Conservation (phyloP, 768 basidiomycete genomes). For the Polyporus arcularius region DNA sequence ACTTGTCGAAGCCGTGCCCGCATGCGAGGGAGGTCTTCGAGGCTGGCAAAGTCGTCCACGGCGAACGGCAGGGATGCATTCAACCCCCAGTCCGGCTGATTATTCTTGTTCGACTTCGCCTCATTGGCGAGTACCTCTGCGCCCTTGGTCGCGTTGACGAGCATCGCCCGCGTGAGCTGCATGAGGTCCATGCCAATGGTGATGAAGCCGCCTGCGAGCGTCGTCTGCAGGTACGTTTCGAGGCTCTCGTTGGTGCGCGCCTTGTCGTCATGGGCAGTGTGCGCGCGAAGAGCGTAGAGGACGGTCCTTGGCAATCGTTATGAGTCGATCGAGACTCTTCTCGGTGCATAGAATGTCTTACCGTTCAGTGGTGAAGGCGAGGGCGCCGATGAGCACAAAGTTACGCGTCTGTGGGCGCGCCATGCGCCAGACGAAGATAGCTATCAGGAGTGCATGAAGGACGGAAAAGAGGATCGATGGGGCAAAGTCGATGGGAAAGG, state of each 20-base stretch:
- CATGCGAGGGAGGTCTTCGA: constrained; percentile 4
- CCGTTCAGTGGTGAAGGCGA: constrained; percentile 41
- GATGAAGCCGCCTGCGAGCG: constrained; percentile 17
- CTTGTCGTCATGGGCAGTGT: constrained; percentile 19
- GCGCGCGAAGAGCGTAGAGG: constrained; percentile 24
- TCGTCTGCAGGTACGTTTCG: constrained; percentile 24
- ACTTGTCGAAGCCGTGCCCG: constrained; percentile 2
- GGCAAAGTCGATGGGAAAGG: constrained; percentile 40
- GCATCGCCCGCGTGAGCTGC: constrained; percentile 11
- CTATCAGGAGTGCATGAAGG: constrained; percentile 39
- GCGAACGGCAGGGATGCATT: too few species aligned
- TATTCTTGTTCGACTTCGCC: background rate
- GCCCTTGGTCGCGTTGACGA: constrained; percentile 8
- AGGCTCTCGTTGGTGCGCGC: constrained; percentile 14
- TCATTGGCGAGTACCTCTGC: background rate
- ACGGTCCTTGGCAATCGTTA: constrained; percentile 15
- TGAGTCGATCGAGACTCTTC: background rate
- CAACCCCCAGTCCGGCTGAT: background rate
- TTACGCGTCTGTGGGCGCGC: constrained; percentile 37
- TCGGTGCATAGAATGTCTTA: constrained; percentile 12
- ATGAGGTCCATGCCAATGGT: constrained; percentile 15
- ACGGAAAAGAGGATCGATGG: constrained; percentile 45
- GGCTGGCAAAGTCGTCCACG: background rate
- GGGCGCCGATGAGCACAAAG: constrained; percentile 36
- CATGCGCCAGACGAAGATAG: constrained; percentile 38